phyloP scores from a whole-genome alignment of 352 stramenopile genomes.

The Phytopythium delawarense region DNA sequence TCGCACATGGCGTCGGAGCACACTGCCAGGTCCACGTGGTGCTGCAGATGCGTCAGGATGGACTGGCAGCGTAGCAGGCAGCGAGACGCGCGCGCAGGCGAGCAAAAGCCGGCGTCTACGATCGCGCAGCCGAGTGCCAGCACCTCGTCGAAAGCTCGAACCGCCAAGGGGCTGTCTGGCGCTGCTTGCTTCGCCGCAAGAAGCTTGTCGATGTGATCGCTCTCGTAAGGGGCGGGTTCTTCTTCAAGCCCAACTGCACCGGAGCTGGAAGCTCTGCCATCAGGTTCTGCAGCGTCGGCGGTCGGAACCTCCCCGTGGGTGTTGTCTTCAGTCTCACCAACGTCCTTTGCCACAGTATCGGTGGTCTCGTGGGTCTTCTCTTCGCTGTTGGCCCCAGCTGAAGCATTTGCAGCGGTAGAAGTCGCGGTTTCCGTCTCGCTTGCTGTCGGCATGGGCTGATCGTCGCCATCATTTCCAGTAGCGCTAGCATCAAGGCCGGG shows the following conservation, averaged over 20 bases:
- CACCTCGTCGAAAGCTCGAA: conserved; percentile 31
- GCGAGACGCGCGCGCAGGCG: conserved; percentile 33
- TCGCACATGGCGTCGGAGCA: conserved; percentile 49
- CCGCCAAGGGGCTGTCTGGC: conserved; percentile 12
- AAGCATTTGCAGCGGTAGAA: neutral
- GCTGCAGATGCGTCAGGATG: conserved; percentile 55
- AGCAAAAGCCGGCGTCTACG: conserved; percentile 61
- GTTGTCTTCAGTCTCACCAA: neutral
- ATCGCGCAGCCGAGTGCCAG: conserved; percentile 48
- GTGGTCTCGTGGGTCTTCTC: neutral
- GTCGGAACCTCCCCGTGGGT: neutral
- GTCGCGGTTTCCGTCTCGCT: neutral
- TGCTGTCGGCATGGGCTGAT: neutral
- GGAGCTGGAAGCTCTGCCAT: neutral
- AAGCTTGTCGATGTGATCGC: conserved; percentile 29
- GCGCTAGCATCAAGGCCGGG: neutral
- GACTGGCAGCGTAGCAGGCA: conserved; percentile 52
- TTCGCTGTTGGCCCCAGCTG: neutral
- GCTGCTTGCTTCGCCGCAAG: conserved; percentile 14
- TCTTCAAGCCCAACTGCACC: neutral
- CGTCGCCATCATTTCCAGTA: neutral
- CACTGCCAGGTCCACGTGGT: conserved; percentile 52
- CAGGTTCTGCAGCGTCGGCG: neutral
- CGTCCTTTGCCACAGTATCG: neutral
- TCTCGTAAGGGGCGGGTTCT: neutral